These are phyloP conservation scores for Zalerion maritima DNA, from an alignment of 495 filamentous ascomycete genomes.

Conservation along the genomic window DNA sequence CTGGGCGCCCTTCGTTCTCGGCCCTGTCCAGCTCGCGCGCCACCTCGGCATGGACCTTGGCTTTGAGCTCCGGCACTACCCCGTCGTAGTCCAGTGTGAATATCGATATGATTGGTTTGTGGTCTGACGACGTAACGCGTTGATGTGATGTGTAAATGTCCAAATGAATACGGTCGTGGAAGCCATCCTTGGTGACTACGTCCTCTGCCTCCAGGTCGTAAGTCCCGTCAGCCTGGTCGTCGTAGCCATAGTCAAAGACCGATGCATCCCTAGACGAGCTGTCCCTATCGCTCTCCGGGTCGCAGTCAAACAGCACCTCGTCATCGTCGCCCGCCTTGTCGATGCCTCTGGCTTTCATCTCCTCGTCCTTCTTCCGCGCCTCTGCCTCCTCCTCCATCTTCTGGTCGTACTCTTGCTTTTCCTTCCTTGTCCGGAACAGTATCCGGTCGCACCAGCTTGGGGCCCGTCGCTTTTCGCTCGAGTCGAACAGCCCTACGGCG, in stretches of 20 bases:
- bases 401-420: slow-evolving; percentile 55
- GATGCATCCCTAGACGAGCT: slow-evolving; percentile 18
- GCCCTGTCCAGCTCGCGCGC: slow-evolving; percentile 75
- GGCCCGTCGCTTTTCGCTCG: slow-evolving; percentile 79
- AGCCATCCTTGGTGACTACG: slow-evolving; percentile 38
- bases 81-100: slow-evolving; percentile 75
- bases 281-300: slow-evolving; percentile 60
- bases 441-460: slow-evolving; percentile 99
- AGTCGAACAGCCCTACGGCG: slow-evolving; percentile 85
- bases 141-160: slow-evolving; percentile 78
- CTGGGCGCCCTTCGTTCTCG: slow-evolving; percentile 83
- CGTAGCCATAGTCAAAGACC: slow-evolving; percentile 45
- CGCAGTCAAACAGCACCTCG: slow-evolving; percentile 76
- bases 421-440: slow-evolving; percentile 61
- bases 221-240: slow-evolving; percentile 39
- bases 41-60: slow-evolving; percentile 72
- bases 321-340: slow-evolving; percentile 66
- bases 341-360: slow-evolving; percentile 69
- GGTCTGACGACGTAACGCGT: slow-evolving; percentile 79
- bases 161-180: slow-evolving; percentile 47
- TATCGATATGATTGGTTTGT: slow-evolving; percentile 74
- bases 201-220: slow-evolving; percentile 18
- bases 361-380: slow-evolving; percentile 57
- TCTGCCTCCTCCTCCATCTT: slow-evolving; percentile 49
- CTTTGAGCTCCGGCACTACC: slow-evolving; percentile 67